A percentile compares a stretch with the other conserved stretches of the same genome.
These are phyloP conservation scores for Fusarium multiceps DNA, from an alignment of 2,329 filamentous ascomycete species.

Conservation along the genomic window DNA sequence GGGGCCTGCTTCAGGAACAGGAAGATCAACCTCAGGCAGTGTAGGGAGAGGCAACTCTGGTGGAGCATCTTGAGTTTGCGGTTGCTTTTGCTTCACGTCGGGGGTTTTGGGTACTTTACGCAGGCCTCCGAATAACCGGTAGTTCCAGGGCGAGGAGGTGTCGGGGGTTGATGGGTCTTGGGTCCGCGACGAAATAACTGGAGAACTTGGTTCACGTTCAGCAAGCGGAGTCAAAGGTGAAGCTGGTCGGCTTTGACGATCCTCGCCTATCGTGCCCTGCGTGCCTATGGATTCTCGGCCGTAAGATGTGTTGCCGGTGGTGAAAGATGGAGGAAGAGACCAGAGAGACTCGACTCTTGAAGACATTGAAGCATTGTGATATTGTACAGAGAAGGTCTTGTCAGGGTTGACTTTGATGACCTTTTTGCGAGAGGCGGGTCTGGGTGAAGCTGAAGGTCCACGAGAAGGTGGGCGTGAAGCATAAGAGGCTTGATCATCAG, in stretches of 20 bases:
- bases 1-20: slow-evolving; percentile 33
- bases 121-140: slow-evolving; percentile 65
- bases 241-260: slow-evolving; percentile 60
- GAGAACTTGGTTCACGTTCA: slow-evolving; percentile 51
- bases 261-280: slow-evolving; percentile 60
- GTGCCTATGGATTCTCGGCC: slow-evolving; percentile 60
- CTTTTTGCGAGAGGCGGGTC: slow-evolving; percentile 50
- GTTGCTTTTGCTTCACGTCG: slow-evolving; percentile 57
- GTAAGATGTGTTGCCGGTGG: slow-evolving; percentile 61
- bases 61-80: slow-evolving; percentile 43
- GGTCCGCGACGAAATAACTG: slow-evolving; percentile 28
- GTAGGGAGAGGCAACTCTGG: slow-evolving; percentile 45
- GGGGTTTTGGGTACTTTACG: slow-evolving; percentile 59
- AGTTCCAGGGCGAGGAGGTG: slow-evolving; percentile 61
- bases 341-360: slow-evolving; percentile 49
- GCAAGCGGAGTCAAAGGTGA: slow-evolving; percentile 62
- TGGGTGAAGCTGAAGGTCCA: slow-evolving; percentile 42
- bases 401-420: slow-evolving; percentile 65
- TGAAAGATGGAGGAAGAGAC: slow-evolving; percentile 58
- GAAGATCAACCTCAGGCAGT: slow-evolving; percentile 46
- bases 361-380: slow-evolving; percentile 48
- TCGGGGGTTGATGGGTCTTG: slow-evolving; percentile 31
- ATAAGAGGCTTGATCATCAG: slow-evolving; percentile 30
- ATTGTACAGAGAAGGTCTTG: slow-evolving; percentile 67
- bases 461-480: slow-evolving; percentile 36